A percentile compares a stretch with the other conserved stretches of the same genome.
phyloP scores from a whole-genome alignment of 2,329 filamentous ascomycete species.

The Venturiaceae sp. region DNA sequence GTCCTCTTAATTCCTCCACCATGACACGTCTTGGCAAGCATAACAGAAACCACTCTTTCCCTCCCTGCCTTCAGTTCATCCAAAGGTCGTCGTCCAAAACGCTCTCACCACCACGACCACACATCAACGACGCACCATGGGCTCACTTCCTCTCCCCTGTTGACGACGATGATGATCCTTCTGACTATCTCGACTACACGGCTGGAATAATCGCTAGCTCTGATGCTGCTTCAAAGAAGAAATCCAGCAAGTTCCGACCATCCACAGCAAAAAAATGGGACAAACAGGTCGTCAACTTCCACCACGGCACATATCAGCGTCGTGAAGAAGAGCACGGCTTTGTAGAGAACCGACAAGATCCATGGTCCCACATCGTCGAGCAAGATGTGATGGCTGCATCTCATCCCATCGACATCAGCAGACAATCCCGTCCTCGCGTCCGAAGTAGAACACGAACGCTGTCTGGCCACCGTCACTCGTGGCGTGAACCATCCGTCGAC shows the following conservation, averaged over 20 bases:
- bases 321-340: constrained; percentile 2
- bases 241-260: constrained; percentile 3
- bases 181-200: constrained; percentile 2
- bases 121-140: constrained; percentile 5
- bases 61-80: neutral
- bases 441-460: neutral
- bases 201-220: constrained; percentile 5
- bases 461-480: constrained; percentile 6
- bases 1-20: neutral
- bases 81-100: neutral
- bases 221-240: constrained; percentile 1
- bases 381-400: neutral
- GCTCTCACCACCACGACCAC: neutral
- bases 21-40: constrained; percentile 1
- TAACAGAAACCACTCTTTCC: constrained; percentile 7
- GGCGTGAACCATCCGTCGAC: constrained; percentile 1
- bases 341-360: neutral
- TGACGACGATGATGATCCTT: neutral
- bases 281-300: neutral
- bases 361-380: constrained; percentile 3
- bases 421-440: neutral
- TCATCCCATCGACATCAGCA: neutral
- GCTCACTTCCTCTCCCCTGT: neutral
- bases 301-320: neutral
- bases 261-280: neutral